These are phyloP conservation scores for Alternaria brassicae DNA, from an alignment of 2,329 filamentous ascomycete genomes.

Conservation along the genomic window DNA sequence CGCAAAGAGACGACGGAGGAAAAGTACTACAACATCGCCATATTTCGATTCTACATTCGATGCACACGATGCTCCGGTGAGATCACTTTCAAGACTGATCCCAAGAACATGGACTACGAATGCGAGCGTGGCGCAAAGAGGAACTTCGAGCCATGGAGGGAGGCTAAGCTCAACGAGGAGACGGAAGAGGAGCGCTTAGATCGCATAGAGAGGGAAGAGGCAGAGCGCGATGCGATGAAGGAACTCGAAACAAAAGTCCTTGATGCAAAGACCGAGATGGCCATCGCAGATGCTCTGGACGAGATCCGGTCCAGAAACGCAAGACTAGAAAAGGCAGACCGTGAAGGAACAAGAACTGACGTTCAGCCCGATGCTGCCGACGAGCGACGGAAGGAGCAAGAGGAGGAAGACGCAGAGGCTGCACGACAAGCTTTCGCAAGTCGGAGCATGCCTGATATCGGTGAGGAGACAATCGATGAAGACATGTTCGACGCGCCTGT, in stretches of 20 bases:
- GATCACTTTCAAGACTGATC: conserved; percentile 93
- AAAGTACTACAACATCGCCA: conserved; percentile 85
- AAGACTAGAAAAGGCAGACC: conserved; percentile 76
- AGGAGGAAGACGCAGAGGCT: conserved; percentile 82
- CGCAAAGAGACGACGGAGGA: conserved; percentile 92
- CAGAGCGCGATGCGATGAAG: conserved; percentile 90
- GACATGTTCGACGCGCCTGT: conserved; percentile 49
- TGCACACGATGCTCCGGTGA: conserved; percentile 86
- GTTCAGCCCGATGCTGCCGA: conserved; percentile 61
- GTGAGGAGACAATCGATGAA: conserved; percentile 60
- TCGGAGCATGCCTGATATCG: conserved; percentile 52
- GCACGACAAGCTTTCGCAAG: conserved; percentile 77
- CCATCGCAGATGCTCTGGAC: conserved; percentile 91
- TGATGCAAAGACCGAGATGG: conserved; percentile 95
- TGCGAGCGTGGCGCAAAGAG: conserved; percentile 83
- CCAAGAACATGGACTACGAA: conserved; percentile 91
- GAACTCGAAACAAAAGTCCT: conserved; percentile 92
- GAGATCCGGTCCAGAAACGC: conserved; percentile 94
- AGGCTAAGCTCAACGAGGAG: conserved; percentile 71
- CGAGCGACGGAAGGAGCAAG: conserved; percentile 68
- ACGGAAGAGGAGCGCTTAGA: conserved; percentile 88
- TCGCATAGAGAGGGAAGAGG: conserved; percentile 78
- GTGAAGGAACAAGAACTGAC: conserved; percentile 64
- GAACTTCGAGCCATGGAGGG: conserved; percentile 92
- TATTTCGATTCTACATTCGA: conserved; percentile 85